phyloP scores from a whole-genome alignment of 2,329 filamentous ascomycete genomes.

The Fusarium haematococcum region DNA sequence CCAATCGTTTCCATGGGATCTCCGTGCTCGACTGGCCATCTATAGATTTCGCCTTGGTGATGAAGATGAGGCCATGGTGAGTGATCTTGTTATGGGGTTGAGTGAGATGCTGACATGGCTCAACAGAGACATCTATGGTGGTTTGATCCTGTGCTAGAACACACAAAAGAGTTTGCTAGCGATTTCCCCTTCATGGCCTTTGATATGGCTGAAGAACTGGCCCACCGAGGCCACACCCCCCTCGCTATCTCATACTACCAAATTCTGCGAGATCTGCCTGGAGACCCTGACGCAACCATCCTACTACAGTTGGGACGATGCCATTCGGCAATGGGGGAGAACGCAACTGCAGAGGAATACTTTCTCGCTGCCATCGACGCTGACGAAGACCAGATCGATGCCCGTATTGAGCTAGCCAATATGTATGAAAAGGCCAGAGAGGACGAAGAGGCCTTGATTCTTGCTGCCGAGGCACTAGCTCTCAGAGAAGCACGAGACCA shows the following conservation, averaged over 20 bases:
- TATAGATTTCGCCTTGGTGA: conserved; percentile 81
- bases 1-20: conserved; percentile 78
- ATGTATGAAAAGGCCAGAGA: conserved; percentile 83
- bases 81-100: conserved; percentile 41
- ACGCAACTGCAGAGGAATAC: conserved; percentile 79
- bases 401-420: conserved; percentile 82
- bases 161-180: conserved; percentile 60
- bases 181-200: conserved; percentile 85
- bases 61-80: conserved; percentile 79
- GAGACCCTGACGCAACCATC: conserved; percentile 63
- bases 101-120: conserved; percentile 20
- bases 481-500: conserved; percentile 64
- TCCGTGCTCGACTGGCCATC: conserved; percentile 85
- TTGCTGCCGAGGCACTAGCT: conserved; percentile 80
- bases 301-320: conserved; percentile 73
- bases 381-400: conserved; percentile 79
- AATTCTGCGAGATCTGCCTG: conserved; percentile 61
- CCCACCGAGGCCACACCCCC: conserved; percentile 42
- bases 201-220: conserved; percentile 67
- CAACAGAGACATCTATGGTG: conserved; percentile 73
- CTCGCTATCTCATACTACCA: conserved; percentile 68
- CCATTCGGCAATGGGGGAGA: conserved; percentile 72
- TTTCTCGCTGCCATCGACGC: conserved; percentile 80
- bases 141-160: conserved; percentile 73
- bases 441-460: conserved; percentile 80